phyloP scores from a whole-genome alignment of 1,139 yeast genomes.

The Diutina rugosa region DNA sequence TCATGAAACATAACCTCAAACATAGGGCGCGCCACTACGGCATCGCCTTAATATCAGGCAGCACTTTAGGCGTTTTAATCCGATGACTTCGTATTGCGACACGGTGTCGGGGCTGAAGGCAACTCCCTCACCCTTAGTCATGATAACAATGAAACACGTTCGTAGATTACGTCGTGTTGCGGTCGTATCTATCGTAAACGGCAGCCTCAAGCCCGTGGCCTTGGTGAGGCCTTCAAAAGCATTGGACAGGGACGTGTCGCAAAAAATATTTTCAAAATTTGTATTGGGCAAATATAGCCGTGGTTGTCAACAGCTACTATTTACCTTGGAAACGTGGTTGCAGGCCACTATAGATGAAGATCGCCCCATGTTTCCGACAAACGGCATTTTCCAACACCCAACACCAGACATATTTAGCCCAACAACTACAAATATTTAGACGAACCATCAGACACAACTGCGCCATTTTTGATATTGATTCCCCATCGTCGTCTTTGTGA shows the following conservation, averaged over 20 bases:
- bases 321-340: background rate
- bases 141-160: background rate
- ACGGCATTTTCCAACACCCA: no score
- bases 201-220: background rate
- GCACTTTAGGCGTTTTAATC: background rate
- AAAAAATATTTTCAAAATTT: no score
- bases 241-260: background rate
- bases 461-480: background rate
- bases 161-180: background rate
- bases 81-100: background rate
- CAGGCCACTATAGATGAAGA: background rate
- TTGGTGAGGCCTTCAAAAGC: background rate
- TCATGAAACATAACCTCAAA: no score
- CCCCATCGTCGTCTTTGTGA: background rate
- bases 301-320: background rate
- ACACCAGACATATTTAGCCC: background rate
- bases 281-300: background rate
- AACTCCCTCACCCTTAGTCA: background rate
- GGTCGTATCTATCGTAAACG: background rate
- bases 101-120: background rate
- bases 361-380: no score
- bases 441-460: no score
- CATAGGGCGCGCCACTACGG: background rate
- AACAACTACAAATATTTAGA: no score
- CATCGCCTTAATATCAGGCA: background rate